Base-by-base conservation (phyloP, 805 yeast genomes). In the Wickerhamiella lipophila region DNA sequence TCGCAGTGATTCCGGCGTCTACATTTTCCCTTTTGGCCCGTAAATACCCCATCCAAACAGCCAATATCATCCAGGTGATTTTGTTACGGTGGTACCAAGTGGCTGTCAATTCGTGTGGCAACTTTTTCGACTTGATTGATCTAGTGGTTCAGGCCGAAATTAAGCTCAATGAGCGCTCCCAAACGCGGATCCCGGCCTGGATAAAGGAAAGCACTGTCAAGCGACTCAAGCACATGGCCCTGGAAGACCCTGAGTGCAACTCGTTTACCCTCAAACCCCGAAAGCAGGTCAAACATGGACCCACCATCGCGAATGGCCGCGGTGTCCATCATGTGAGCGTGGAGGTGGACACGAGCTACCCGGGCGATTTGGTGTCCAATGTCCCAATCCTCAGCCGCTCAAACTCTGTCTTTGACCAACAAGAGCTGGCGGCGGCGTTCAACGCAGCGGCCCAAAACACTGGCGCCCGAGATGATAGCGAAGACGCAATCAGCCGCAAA, bases 61-160 rank as follows among this genome's bases (percentile, higher is more conserved):
- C 96, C 0, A 96, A 88, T 63, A 88, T 92, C 26, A 89, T 89
- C 12, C 95, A 94, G 57, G 87, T 89, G 77, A 85, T 89, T 21
- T 67, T 89, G 49, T 81, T 94, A 1, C 74, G 95, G 53, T 71
- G 92, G 47, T 85, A 86, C 61, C 76, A 94, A 55, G 96, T 92
- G 7, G 89, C 97, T 0, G 79, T 89, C 64, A 88, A 84, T 59
- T 84, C 96, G 0, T 84, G 92, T 8, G 92, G 88, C 61, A 74
- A 77, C 53, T 92, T 89, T 62, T 68, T 89, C 44, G 96, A 95
- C 0, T 66, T 89, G 19, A 86, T 96, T 0, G 68, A 74, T 16
- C 95, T 87, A 57, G 78, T 89, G 26, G 74, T 83, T 58, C 77
- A 80, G 49, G 79, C 89, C 15, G 98, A 89, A 59, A 65, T 74